Evolutionary conservation across 257 asterid species (phyloP).

Genomic region (Penstemon eatonii): DNA sequence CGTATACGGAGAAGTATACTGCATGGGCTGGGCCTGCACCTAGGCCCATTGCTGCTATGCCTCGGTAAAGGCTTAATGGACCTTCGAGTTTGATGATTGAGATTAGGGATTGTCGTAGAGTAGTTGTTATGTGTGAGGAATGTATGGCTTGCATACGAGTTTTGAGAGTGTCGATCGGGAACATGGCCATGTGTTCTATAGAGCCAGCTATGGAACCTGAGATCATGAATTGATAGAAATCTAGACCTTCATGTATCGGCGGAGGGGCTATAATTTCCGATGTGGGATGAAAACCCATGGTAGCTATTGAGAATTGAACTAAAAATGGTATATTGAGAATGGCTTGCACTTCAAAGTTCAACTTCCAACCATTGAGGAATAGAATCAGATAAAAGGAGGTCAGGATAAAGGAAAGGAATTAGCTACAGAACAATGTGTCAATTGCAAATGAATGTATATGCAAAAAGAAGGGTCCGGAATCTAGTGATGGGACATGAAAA

Average conservation of each 20-base stretch:
- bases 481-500: no score
- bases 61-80: constrained; percentile 45
- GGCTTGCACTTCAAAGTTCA: no score
- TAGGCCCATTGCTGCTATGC: constrained; percentile 61
- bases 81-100: constrained; percentile 53
- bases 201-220: constrained; percentile 70
- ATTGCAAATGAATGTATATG: no score
- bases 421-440: no score
- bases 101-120: constrained; percentile 44
- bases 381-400: no score
- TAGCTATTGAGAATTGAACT: no score
- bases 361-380: no score
- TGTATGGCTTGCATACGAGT: constrained; percentile 63
- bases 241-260: constrained; percentile 49
- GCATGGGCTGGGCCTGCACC: constrained; percentile 78
- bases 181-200: constrained; percentile 69
- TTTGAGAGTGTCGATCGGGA: constrained; percentile 64
- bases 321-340: no score
- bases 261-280: neutral
- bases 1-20: constrained; percentile 63
- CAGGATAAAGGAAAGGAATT: no score
- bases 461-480: no score
- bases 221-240: constrained; percentile 67
- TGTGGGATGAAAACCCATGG: no score
- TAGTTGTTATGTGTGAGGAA: constrained; percentile 38